A percentile compares a stretch with the other conserved stretches of the same genome.
Conservation (phyloP, 208 protist genomes). For the Entamoeba invadens region DNA sequence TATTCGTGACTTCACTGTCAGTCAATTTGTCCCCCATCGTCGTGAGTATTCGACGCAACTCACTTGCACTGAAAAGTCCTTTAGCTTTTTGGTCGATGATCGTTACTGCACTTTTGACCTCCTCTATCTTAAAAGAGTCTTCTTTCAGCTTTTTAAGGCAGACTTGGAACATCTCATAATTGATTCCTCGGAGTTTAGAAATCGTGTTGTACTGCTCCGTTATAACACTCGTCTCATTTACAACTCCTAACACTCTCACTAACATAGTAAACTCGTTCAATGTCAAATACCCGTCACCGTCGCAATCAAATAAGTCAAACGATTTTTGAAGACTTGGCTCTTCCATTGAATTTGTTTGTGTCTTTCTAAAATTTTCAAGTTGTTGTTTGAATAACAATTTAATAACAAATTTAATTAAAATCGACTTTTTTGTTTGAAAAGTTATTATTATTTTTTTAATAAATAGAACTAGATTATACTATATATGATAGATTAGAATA, state of each 20-base stretch:
- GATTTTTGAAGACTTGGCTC: neutral
- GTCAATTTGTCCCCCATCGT: neutral
- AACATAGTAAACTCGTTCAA: neutral
- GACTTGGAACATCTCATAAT: neutral
- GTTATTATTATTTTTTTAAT: too few species aligned
- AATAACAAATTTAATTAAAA: too few species aligned
- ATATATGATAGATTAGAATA: too few species aligned
- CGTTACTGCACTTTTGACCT: neutral
- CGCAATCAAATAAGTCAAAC: neutral
- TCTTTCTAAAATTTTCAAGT: neutral
- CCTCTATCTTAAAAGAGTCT: neutral
- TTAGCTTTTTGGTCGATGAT: neutral
- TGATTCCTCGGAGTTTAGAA: neutral
- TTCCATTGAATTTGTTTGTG: neutral
- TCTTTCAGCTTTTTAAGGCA: neutral
- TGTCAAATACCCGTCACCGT: neutral
- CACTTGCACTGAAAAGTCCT: neutral
- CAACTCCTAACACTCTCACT: neutral
- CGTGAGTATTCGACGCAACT: neutral
- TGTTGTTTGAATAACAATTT: too few species aligned
- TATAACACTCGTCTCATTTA: neutral
- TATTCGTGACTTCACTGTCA: neutral
- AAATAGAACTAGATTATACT: too few species aligned
- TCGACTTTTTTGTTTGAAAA: too few species aligned
- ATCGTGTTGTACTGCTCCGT: neutral